Base-by-base conservation (phyloP, 768 basidiomycete genomes). In the Epithele typhae region DNA sequence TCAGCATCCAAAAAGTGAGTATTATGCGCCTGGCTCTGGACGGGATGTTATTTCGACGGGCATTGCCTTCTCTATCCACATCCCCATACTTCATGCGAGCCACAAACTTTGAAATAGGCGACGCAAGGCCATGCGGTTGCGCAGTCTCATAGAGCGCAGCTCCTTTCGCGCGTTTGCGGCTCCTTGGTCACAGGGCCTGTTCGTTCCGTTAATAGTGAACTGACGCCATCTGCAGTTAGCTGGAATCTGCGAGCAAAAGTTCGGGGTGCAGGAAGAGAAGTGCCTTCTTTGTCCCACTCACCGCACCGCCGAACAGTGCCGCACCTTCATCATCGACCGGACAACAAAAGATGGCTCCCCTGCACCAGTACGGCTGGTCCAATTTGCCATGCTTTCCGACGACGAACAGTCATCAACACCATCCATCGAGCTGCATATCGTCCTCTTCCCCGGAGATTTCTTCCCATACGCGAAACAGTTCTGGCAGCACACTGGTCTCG, bases 401-500 rank as follows among this genome's bases (percentile, higher is more conserved):
- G 74, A 76, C 35, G 67, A 70, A 39, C 55, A 57, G 50, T 44
- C 37, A 47, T 58, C 22, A 46, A 58, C 39, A 49, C 53, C 60
- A 38, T 68, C 75, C 52, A 67, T 78, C 32, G 81, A 88, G 47
- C 73, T 99, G 1, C 84, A 95, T 62, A 87, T 94, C 53, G 83
- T 84, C 1, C 67, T 99, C 14, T 90, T 93, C 61, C 81, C 84
- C 5, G 63, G 68, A 2, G 74, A 79, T 4, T 64, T 76, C 3
- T 83, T 76, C 56, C 58, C 75, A 8, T 62, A 84, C 6, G 92
- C 90, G 7, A 95, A 89, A 62, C 77, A 92, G 63, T 97, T 94
- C 66, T 98, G 95, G 95, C 94, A 97, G 56, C 95, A 97, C 62
- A 82, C 87, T 0, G 95, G 95, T 0, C 69, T 87, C 48, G 93